Conservation (phyloP, 352 stramenopile species). For the Saprolegnia diclina region DNA sequence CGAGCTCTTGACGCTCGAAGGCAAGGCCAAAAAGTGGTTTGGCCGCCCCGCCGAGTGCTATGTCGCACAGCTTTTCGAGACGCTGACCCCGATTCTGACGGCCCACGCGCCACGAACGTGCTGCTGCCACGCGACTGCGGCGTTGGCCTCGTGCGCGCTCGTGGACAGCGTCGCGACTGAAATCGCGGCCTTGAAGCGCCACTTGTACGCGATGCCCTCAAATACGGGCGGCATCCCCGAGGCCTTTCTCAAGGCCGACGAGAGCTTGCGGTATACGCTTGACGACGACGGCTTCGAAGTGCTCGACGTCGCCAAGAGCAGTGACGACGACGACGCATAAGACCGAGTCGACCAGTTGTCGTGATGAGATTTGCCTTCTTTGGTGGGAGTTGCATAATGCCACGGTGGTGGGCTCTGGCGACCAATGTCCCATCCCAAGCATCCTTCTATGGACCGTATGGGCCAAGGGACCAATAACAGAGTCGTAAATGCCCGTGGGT, state of each 20-base stretch:
- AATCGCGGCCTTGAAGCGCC: constrained; percentile 39
- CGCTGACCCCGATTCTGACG: constrained; percentile 40
- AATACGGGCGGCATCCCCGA: constrained; percentile 69
- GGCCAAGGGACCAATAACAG: too few species aligned
- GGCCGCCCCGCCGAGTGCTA: constrained; percentile 56
- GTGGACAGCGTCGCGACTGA: constrained; percentile 46
- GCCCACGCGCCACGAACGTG: constrained; percentile 44
- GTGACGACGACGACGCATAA: constrained; percentile 20
- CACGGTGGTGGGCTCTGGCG: too few species aligned
- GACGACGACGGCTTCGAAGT: constrained; percentile 82
- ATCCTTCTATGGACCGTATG: too few species aligned
- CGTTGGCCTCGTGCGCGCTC: constrained; percentile 37
- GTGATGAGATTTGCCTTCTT: not conserved
- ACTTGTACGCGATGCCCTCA: constrained; percentile 61
- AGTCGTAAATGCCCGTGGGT: too few species aligned
- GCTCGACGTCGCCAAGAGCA: constrained; percentile 31
- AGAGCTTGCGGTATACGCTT: constrained; percentile 66
- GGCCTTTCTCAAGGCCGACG: constrained; percentile 61
- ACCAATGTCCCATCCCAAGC: too few species aligned
- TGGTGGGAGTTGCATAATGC: not conserved
- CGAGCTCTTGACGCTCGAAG: constrained; percentile 61
- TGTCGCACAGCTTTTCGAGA: constrained; percentile 53
- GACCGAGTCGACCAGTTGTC: not conserved
- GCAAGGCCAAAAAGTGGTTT: constrained; percentile 68
- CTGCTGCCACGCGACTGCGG: constrained; percentile 34